Evolutionary conservation across 192 early-diverging fungal species (phyloP).

Genomic region (Phlyctochytrium arcticum): DNA sequence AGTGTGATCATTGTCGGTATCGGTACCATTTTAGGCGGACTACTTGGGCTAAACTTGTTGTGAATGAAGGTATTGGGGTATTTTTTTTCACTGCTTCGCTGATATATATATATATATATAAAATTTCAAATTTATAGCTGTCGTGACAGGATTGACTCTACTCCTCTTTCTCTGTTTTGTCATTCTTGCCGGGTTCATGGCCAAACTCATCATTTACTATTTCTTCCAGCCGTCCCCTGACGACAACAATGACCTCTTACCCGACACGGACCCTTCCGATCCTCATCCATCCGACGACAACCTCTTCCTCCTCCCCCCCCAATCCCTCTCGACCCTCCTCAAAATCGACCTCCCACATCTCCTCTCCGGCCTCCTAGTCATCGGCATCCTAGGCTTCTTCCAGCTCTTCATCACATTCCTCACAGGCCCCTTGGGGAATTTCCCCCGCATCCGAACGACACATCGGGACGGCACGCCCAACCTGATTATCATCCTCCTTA

Average conservation of each 20-base stretch:
- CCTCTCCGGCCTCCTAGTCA: conserved; percentile 5
- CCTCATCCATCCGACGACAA: too few relatives aligned
- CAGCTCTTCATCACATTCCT: conserved; percentile 8
- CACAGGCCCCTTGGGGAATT: conserved; percentile 1
- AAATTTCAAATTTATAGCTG: too few relatives aligned
- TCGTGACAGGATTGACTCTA: conserved; percentile 12
- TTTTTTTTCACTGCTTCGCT: too few relatives aligned
- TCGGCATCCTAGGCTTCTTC: conserved; percentile 18
- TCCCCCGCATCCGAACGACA: not conserved
- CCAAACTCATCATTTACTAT: conserved; percentile 5
- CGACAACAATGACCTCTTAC: conserved; percentile 1
- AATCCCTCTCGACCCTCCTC: not conserved
- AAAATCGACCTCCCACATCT: conserved; percentile 12
- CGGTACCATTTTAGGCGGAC: conserved; percentile 51
- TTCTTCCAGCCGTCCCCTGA: not conserved
- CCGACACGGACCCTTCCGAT: too few relatives aligned
- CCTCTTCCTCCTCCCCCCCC: conserved; percentile 5
- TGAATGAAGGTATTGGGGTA: conserved; percentile 45
- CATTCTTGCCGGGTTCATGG: conserved; percentile 2
- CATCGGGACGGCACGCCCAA: not conserved
- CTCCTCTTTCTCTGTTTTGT: not conserved
- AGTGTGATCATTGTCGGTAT: conserved; percentile 61
- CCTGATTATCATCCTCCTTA: not conserved
- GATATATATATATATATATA: too few relatives aligned
- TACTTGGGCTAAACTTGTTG: conserved; percentile 40